These are phyloP conservation scores for Brassica napus DNA, from an alignment of 345 rosid species.

Conservation along the genomic window Da-Ae NC_063446.1:27274501-27275000, in stretches of 20 bases:
- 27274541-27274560: slow-evolving; percentile 67
- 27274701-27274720: slow-evolving; percentile 76
- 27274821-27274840: slow-evolving; percentile 80
- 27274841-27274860: slow-evolving; percentile 52
- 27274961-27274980: slow-evolving; percentile 65
- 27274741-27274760: slow-evolving; percentile 94
- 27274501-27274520: slow-evolving; percentile 93
- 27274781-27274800: slow-evolving; percentile 66
- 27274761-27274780: slow-evolving; percentile 83
- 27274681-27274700: slow-evolving; percentile 62
- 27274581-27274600: slow-evolving; percentile 75
- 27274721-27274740: slow-evolving; percentile 77
- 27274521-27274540: slow-evolving; percentile 57
- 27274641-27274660: slow-evolving; percentile 89
- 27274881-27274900: slow-evolving; percentile 97
- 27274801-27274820: slow-evolving; percentile 69
- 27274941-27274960: slow-evolving; percentile 66
- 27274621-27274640: slow-evolving; percentile 65
- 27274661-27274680: slow-evolving; percentile 66
- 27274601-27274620: slow-evolving; percentile 89
- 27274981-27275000: slow-evolving; percentile 52
- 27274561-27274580: slow-evolving; percentile 60
- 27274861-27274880: slow-evolving; percentile 89
- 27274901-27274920: slow-evolving; percentile 76
- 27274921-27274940: slow-evolving; percentile 85